Base-by-base conservation (phyloP, 495 filamentous ascomycete genomes). In the Neurospora sp. region DNA sequence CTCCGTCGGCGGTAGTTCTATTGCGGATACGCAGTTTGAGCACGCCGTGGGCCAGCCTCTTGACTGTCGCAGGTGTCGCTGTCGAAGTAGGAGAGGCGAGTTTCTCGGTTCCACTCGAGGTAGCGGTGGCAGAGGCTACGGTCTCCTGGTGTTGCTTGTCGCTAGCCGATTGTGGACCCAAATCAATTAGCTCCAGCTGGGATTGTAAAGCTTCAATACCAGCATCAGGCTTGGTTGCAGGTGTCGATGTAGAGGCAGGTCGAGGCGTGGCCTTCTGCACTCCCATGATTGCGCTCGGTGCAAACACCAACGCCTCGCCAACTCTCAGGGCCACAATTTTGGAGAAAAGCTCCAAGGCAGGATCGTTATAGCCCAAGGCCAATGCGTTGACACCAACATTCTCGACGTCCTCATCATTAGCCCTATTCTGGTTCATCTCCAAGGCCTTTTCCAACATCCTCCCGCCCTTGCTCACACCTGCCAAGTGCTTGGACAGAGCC, bases 281-380 rank as follows among this genome's bases (percentile, higher is more conserved):
- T 12, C 82, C 78, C 18, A 91, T 78, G 39, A 90, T 82, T 0
- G 88, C 89, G 6, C 85, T 86, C 0, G 92, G 90, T 42, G 87
- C 86, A 75, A 93, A 93, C 5, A 93, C 72, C 23, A 93, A 79
- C 4, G 89, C 90, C 75, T 93, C 88, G 3, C 92, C 92, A 0
- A 87, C 86, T 14, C 80, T 80, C 16, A 93, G 84, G 23, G 79
- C 80, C 14, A 92, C 86, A 70, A 93, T 92, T 27, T 80, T 74
- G 37, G 83, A 77, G 74, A 91, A 89, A 2, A 92, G 77, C 23
- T 83, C 83, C 44, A 77, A 74, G 40, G 77, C 73, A 4, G 78
- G 75, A 42, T 83, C 78, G 69, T 40, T 77, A 70, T 62, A 73
- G 9, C 76, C 78, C 44, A 74, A 75, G 62, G 27, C n/a, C 71